Evolutionary conservation across 2,329 filamentous ascomycete genomes (phyloP).

Genomic region (Beauveria caledonica): DNA sequence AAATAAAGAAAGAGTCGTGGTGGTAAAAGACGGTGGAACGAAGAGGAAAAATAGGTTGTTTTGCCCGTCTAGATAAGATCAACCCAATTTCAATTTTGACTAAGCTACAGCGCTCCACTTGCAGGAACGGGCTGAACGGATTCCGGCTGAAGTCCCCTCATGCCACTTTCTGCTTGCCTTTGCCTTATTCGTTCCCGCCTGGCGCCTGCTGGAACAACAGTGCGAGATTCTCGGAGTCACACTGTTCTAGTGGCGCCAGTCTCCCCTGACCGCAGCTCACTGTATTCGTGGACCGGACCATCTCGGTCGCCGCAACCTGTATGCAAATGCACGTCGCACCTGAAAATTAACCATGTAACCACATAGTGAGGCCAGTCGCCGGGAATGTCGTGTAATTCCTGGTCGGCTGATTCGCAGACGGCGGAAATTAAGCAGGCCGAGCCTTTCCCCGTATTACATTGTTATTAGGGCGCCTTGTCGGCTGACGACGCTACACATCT

Average conservation of each 20-base stretch:
- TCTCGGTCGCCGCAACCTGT: constrained; percentile 2
- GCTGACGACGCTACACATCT: background rate
- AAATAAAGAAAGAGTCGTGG: background rate
- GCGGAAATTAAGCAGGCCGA: background rate
- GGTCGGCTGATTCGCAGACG: background rate
- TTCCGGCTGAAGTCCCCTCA: background rate
- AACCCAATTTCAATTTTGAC: constrained; percentile 4
- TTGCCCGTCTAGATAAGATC: constrained; percentile 1
- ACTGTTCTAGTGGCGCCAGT: background rate
- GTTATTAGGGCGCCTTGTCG: background rate
- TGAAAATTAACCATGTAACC: background rate
- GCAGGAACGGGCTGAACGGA: background rate
- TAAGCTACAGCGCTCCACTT: constrained; percentile 4
- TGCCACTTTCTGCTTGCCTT: constrained; percentile 3
- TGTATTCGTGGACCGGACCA: background rate
- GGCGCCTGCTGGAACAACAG: background rate
- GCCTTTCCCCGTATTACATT: background rate
- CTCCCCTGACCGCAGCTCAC: background rate
- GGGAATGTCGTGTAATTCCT: constrained; percentile 4
- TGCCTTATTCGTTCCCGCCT: background rate
- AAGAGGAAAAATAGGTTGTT: background rate
- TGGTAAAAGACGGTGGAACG: background rate
- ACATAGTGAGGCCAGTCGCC: constrained; percentile 3
- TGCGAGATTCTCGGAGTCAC: background rate
- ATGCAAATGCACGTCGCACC: background rate